Conservation (phyloP, 345 rosid genomes). For the Eucalyptus regnans region DNA sequence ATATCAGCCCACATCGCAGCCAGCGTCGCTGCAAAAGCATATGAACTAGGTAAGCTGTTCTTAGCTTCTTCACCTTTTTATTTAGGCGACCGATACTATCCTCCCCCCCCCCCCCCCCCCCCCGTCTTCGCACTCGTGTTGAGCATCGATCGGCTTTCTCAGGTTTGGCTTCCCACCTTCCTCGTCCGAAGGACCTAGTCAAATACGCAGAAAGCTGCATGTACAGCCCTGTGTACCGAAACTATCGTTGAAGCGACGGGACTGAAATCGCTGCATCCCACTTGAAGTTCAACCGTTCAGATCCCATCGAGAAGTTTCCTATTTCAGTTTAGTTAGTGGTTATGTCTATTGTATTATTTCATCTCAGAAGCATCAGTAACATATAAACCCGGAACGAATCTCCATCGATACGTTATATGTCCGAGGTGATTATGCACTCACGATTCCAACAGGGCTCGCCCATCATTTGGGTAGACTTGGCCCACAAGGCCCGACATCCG, state of each 20-base stretch:
- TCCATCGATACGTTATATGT: background rate
- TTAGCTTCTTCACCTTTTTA: background rate
- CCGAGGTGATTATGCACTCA: background rate
- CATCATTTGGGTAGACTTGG: background rate
- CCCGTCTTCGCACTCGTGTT: background rate
- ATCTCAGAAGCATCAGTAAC: background rate
- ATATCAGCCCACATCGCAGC: conserved; percentile 92
- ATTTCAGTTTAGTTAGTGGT: background rate
- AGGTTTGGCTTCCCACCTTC: conserved; percentile 90
- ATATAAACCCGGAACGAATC: background rate
- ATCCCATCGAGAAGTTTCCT: background rate
- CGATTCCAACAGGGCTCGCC: background rate
- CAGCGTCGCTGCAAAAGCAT: conserved; percentile 79
- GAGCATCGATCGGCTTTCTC: background rate
- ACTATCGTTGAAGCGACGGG: conserved; percentile 44
- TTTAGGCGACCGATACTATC: background rate
- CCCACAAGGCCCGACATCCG: background rate
- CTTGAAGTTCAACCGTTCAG: background rate
- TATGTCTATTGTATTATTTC: background rate
- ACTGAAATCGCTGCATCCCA: background rate
- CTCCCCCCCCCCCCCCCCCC: background rate
- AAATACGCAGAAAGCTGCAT: conserved; percentile 90
- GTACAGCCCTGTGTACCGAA: conserved; percentile 80
- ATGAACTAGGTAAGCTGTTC: conserved; percentile 69
- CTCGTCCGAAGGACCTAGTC: conserved; percentile 76